These are phyloP conservation scores for Neonectria neomacrospora DNA, from an alignment of 2,329 filamentous ascomycete genomes.

Conservation along the genomic window DNA sequence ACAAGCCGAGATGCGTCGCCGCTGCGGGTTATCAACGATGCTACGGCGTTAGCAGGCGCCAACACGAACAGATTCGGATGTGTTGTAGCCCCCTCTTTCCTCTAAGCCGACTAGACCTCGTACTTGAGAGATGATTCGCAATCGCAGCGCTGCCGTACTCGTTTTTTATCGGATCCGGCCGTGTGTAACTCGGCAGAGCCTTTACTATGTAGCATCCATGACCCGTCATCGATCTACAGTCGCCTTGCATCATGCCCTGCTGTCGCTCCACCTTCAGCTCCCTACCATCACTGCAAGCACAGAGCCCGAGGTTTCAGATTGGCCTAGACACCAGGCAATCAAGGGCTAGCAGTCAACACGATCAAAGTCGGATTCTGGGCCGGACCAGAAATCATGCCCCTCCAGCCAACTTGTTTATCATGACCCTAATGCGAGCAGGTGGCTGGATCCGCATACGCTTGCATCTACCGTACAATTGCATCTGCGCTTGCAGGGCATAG, in stretches of 20 bases:
- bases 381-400: background rate
- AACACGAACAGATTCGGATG: conserved; percentile 12
- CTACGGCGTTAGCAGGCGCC: conserved; percentile 21
- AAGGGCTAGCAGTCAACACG: background rate
- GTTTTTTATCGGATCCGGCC: conserved; percentile 1
- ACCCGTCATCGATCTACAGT: background rate
- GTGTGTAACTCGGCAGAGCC: background rate
- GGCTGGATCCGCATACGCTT: conserved; percentile 17
- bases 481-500: conserved; percentile 5
- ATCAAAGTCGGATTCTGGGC: background rate
- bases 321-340: background rate
- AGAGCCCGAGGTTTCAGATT: conserved; percentile 2
- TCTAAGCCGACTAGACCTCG: background rate
- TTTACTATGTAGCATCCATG: background rate
- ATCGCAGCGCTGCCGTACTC: background rate
- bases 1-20: conserved; percentile 22
- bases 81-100: conserved; percentile 7
- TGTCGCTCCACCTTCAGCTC: background rate
- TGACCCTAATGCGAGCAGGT: conserved; percentile 15
- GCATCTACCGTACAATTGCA: conserved; percentile 7
- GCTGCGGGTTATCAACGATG: conserved; percentile 12
- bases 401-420: conserved; percentile 13
- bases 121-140: background rate
- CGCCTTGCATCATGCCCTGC: conserved; percentile 1
- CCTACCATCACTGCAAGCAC: background rate